Evolutionary conservation across 148 eudicot species (phyloP).

Genomic region (Salicornia ramosissima): DNA sequence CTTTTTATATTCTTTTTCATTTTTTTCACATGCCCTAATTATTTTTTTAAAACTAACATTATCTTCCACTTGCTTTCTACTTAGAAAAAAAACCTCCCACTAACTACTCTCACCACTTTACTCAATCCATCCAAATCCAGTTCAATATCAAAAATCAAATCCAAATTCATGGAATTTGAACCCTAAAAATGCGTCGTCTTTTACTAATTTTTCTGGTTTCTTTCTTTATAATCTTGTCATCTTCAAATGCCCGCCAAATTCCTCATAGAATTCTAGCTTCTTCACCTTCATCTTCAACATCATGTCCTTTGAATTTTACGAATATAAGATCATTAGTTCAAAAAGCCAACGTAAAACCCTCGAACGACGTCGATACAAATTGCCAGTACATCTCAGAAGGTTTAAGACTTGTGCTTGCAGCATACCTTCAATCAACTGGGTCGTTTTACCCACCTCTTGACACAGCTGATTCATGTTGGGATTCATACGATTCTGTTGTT

Average conservation of each 20-base stretch:
- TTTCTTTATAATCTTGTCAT: background rate
- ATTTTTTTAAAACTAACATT: background rate
- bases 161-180: background rate
- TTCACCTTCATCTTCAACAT: constrained; percentile 4
- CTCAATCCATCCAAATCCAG: background rate
- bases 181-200: constrained; percentile 2
- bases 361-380: constrained; percentile 18
- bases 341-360: constrained; percentile 18
- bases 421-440: constrained; percentile 45
- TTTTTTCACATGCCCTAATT: background rate
- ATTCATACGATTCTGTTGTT: constrained; percentile 40
- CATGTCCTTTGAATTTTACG: constrained; percentile 61
- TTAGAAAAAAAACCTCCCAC: no score
- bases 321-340: constrained; percentile 20
- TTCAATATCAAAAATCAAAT: background rate
- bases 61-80: no score
- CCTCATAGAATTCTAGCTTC: constrained; percentile 18
- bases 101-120: background rate
- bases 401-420: constrained; percentile 56
- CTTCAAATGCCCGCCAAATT: constrained; percentile 11
- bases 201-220: background rate
- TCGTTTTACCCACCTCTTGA: constrained; percentile 46
- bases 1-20: background rate
- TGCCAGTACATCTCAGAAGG: constrained; percentile 55
- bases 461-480: constrained; percentile 66